phyloP scores from a whole-genome alignment of 345 rosid species.

The Bretschneidera sinensis region DNA sequence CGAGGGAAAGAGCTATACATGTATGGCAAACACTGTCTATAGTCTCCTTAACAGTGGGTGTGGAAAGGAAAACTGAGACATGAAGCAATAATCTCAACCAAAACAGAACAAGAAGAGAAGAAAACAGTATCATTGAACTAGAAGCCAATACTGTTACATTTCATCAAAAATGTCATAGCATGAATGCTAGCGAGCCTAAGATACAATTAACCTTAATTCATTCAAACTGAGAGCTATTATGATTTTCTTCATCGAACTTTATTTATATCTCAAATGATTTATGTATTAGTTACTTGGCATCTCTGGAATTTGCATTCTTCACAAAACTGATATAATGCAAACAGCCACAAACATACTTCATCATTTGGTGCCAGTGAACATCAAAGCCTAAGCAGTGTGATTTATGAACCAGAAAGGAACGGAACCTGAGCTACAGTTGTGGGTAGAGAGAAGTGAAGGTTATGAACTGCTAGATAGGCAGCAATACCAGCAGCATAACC shows the following conservation, averaged over 20 bases:
- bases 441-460: slow-evolving; percentile 41
- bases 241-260: not conserved
- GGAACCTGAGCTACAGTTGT: slow-evolving; percentile 58
- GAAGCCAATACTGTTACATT: no score
- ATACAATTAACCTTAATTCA: not conserved
- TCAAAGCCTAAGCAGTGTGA: not conserved
- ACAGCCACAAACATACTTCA: not conserved
- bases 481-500: slow-evolving; percentile 85
- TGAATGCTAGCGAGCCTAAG: not conserved
- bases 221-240: not conserved
- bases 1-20: no score
- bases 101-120: no score
- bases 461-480: slow-evolving; percentile 44
- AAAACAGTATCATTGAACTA: no score
- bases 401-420: slow-evolving; percentile 50
- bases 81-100: no score
- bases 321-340: not conserved
- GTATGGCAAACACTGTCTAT: no score
- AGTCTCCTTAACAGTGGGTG: no score
- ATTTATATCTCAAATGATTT: not conserved
- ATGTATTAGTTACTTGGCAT: not conserved
- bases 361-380: not conserved
- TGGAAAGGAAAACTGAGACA: no score
- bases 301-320: not conserved
- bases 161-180: no score